A percentile compares a stretch with the other conserved stretches of the same genome.
Evolutionary conservation across 805 yeast genomes (phyloP).

Genomic region (Kodamaea nitidulidarum): DNA sequence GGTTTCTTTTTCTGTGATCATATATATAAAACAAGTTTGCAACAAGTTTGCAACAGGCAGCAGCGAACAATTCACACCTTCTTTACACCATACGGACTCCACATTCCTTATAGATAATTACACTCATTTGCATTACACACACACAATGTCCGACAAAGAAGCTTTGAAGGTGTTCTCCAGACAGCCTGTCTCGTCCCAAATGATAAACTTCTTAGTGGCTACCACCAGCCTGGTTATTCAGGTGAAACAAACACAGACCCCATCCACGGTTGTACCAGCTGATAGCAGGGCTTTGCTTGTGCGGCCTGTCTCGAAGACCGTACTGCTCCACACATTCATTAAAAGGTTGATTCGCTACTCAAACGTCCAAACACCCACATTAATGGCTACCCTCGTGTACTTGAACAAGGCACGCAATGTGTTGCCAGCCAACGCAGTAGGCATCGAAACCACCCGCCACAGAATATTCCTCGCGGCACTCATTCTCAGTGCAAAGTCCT

Average conservation of each 20-base stretch:
- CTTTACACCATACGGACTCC: not conserved
- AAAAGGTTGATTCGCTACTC: slow-evolving; percentile 69
- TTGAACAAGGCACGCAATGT: slow-evolving; percentile 70
- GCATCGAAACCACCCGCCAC: slow-evolving; percentile 91
- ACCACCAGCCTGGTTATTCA: slow-evolving; percentile 57
- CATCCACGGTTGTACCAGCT: slow-evolving; percentile 30
- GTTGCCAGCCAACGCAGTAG: slow-evolving; percentile 83
- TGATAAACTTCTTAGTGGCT: slow-evolving; percentile 55
- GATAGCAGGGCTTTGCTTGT: slow-evolving; percentile 16
- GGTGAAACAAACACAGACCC: slow-evolving; percentile 26
- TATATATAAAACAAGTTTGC: not conserved
- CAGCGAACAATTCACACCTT: not conserved
- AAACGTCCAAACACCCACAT: slow-evolving; percentile 90
- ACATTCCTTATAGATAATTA: not conserved
- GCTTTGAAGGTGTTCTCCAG: slow-evolving; percentile 53
- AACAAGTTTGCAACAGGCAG: not conserved
- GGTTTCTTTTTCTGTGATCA: not conserved
- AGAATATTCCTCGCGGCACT: slow-evolving; percentile 86
- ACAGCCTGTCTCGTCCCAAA: slow-evolving; percentile 53
- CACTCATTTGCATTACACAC: slow-evolving; percentile 2
- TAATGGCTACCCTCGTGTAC: slow-evolving; percentile 89
- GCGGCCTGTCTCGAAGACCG: slow-evolving; percentile 21
- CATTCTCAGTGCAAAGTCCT: slow-evolving; percentile 85
- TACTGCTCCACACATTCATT: slow-evolving; percentile 57
- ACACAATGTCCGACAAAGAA: slow-evolving; percentile 28